Evolutionary conservation across 2,329 filamentous ascomycete species (phyloP).

Genomic region (Capronia coronata): DNA sequence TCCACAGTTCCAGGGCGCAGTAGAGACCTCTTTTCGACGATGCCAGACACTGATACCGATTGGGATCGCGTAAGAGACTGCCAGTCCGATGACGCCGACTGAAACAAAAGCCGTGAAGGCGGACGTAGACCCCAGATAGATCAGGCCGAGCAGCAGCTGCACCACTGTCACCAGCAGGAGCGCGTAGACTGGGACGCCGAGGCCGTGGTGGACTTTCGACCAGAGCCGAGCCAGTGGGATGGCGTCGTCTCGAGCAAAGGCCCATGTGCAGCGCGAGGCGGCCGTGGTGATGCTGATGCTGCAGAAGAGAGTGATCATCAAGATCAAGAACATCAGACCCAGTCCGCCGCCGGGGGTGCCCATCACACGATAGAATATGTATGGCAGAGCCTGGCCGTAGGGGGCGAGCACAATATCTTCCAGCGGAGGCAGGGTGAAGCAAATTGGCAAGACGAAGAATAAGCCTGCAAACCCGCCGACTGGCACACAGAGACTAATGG

Average conservation of each 20-base stretch:
- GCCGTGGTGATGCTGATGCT: slow-evolving; percentile 49
- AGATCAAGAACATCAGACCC: slow-evolving; percentile 45
- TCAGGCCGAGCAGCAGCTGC: slow-evolving; percentile 46
- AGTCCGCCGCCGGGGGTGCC: slow-evolving; percentile 44
- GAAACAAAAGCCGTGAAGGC: slow-evolving; percentile 48
- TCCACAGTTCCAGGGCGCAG: slow-evolving; percentile 46
- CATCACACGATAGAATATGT: slow-evolving; percentile 47
- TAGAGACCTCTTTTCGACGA: slow-evolving; percentile 42
- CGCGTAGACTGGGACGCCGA: slow-evolving; percentile 62
- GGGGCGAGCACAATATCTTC: slow-evolving; percentile 43
- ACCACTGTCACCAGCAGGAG: slow-evolving; percentile 57
- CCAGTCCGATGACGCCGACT: slow-evolving; percentile 52
- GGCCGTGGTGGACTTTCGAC: slow-evolving; percentile 54
- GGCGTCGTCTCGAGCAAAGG: slow-evolving; percentile 67
- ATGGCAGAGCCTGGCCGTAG: slow-evolving; percentile 45
- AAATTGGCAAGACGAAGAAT: slow-evolving; percentile 51
- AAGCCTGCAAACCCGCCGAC: slow-evolving; percentile 50
- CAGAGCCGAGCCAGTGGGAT: slow-evolving; percentile 57
- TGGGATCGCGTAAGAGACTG: slow-evolving; percentile 52
- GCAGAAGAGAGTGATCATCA: slow-evolving; percentile 49
- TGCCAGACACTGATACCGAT: slow-evolving; percentile 48
- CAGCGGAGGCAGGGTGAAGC: slow-evolving; percentile 45
- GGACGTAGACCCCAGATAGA: slow-evolving; percentile 44
- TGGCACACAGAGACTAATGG: slow-evolving; percentile 48
- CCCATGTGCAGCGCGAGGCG: slow-evolving; percentile 52